A percentile compares a stretch with the other conserved stretches of the same genome.
phyloP scores from a whole-genome alignment of 371 early-diverging fungal genomes.

The Haplosporangium sp. region DNA sequence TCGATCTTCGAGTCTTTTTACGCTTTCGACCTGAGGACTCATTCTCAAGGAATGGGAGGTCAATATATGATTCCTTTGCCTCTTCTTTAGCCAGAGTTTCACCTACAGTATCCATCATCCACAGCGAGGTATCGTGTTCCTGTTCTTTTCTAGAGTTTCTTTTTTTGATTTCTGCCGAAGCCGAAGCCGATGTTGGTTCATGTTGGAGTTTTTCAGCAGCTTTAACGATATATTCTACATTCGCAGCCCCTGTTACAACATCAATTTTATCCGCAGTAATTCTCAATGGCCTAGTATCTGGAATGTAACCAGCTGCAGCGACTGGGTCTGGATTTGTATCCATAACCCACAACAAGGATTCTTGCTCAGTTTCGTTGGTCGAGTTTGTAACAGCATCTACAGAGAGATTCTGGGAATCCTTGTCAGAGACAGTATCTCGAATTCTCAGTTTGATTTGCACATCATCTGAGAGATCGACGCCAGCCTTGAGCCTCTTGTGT shows the following conservation, averaged over 20 bases:
- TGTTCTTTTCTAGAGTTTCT: background rate
- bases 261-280: background rate
- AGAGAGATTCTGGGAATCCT: background rate
- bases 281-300: background rate
- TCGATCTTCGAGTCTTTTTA: constrained; percentile 26
- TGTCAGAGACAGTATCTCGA: background rate
- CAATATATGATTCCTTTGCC: constrained; percentile 19
- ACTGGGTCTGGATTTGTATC: background rate
- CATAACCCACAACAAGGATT: background rate
- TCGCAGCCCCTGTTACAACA: no score
- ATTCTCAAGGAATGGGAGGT: constrained; percentile 9
- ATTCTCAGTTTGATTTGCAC: background rate
- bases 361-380: background rate
- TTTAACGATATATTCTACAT: background rate
- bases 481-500: constrained; percentile 7
- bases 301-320: background rate
- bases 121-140: constrained; percentile 3
- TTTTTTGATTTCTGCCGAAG: background rate
- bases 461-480: constrained; percentile 6
- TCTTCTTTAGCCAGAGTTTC: background rate
- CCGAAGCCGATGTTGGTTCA: background rate
- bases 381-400: background rate
- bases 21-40: background rate
- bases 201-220: background rate
- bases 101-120: constrained; percentile 35